Evolutionary conservation across 2,329 filamentous ascomycete species (phyloP).

Genomic region (Colletotrichum godetiae): DNA sequence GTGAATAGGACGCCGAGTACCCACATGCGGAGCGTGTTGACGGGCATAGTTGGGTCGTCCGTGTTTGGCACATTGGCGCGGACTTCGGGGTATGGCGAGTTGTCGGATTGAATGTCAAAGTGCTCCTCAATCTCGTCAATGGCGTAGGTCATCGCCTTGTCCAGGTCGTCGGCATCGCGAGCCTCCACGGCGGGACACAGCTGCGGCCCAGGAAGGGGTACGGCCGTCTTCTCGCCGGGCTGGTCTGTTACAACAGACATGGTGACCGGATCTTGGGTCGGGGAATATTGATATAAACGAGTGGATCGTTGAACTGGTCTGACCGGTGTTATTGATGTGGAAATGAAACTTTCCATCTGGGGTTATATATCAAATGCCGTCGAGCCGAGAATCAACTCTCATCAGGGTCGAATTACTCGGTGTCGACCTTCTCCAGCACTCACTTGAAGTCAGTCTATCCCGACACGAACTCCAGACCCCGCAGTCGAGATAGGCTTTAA

Average conservation of each 20-base stretch:
- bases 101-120: constrained; percentile 38
- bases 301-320: not conserved
- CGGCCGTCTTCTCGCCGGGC: constrained; percentile 1
- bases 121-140: constrained; percentile 27
- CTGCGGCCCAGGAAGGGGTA: not conserved
- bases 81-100: constrained; percentile 49
- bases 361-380: not conserved
- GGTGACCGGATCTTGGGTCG: not conserved
- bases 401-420: not conserved
- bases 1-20: constrained; percentile 47
- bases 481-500: constrained; percentile 20
- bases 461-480: not conserved
- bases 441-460: not conserved
- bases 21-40: constrained; percentile 51
- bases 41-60: constrained; percentile 48
- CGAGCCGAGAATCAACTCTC: not conserved
- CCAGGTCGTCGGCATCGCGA: constrained; percentile 6
- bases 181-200: constrained; percentile 2
- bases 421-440: not conserved
- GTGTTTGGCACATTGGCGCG: constrained; percentile 54
- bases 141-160: constrained; percentile 26
- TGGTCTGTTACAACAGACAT: constrained; percentile 13
- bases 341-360: not conserved
- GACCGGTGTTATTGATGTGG: not conserved
- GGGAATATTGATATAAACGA: not conserved